phyloP scores from a whole-genome alignment of 225 moss, liverwort and hornwort species.

The Physcomitrium patens region DNA sequence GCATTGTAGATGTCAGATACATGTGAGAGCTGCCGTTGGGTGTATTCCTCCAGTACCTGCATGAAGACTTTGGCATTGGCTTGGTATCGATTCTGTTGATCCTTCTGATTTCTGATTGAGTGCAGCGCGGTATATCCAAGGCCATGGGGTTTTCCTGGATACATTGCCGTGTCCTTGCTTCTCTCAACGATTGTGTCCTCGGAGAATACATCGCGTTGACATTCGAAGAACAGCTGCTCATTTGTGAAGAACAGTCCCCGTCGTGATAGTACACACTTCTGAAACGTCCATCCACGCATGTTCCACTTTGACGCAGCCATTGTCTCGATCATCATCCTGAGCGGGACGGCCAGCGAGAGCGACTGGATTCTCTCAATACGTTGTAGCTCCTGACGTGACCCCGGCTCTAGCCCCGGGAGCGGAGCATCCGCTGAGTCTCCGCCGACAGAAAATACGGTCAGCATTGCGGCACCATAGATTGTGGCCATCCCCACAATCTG shows the following conservation, averaged over 20 bases:
- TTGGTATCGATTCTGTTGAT: background rate
- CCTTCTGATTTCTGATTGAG: background rate
- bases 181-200: conserved; percentile 30
- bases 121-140: conserved; percentile 6
- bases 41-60: conserved; percentile 25
- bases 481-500: conserved; percentile 21
- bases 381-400: conserved; percentile 25
- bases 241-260: no score
- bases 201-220: conserved; percentile 25
- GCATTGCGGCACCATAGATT: conserved; percentile 22
- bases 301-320: conserved; percentile 23
- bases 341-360: background rate
- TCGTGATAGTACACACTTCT: no score
- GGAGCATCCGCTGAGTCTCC: conserved; percentile 17
- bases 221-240: conserved; percentile 31
- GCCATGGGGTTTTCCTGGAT: conserved; percentile 12
- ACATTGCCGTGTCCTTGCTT: background rate
- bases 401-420: conserved; percentile 27
- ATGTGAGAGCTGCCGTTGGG: conserved; percentile 10
- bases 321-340: conserved; percentile 18
- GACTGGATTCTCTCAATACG: conserved; percentile 26
- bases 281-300: conserved; percentile 32
- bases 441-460: conserved; percentile 17
- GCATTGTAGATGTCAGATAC: conserved; percentile 27
- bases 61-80: background rate